Evolutionary conservation across 768 basidiomycete species (phyloP).

Genomic region (Kwoniella mangroviensis): DNA sequence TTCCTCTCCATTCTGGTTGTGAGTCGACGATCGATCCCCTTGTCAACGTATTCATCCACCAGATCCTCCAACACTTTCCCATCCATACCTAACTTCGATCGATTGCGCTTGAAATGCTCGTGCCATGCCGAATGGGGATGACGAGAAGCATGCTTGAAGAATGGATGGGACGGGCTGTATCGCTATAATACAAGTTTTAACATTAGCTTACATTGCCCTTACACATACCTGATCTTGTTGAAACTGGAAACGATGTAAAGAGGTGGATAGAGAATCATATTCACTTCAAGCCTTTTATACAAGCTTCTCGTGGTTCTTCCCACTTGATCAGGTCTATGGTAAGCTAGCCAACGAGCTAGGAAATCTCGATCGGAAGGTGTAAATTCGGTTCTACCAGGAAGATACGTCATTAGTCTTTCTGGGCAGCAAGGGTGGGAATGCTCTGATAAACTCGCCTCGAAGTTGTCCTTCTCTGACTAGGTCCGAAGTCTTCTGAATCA

Average conservation of each 20-base stretch:
- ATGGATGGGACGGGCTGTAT: background rate
- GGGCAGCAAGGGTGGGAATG: background rate
- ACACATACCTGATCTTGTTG: too few species aligned
- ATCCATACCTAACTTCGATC: slow-evolving; percentile 14
- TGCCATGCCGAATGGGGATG: slow-evolving; percentile 30
- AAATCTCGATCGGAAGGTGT: slow-evolving; percentile 25
- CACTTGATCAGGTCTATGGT: slow-evolving; percentile 9
- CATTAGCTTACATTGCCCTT: too few species aligned
- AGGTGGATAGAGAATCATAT: background rate
- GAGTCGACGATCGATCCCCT: slow-evolving; percentile 9
- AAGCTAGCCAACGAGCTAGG: slow-evolving; percentile 27
- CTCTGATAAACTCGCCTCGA: background rate
- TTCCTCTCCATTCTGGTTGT: slow-evolving; percentile 15
- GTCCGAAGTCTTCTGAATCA: background rate
- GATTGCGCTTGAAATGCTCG: slow-evolving; percentile 24
- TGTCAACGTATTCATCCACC: slow-evolving; percentile 19
- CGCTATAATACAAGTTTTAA: background rate
- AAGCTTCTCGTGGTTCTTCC: slow-evolving; percentile 24
- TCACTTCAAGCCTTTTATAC: slow-evolving; percentile 22
- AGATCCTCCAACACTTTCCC: slow-evolving; percentile 22
- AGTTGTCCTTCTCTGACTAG: background rate
- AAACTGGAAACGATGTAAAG: background rate
- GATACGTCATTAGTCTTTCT: background rate
- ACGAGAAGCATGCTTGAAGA: slow-evolving; percentile 9
- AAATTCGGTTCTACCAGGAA: slow-evolving; percentile 18